Base-by-base conservation (phyloP, 1,139 yeast genomes). In the Diutina sp. region DNA sequence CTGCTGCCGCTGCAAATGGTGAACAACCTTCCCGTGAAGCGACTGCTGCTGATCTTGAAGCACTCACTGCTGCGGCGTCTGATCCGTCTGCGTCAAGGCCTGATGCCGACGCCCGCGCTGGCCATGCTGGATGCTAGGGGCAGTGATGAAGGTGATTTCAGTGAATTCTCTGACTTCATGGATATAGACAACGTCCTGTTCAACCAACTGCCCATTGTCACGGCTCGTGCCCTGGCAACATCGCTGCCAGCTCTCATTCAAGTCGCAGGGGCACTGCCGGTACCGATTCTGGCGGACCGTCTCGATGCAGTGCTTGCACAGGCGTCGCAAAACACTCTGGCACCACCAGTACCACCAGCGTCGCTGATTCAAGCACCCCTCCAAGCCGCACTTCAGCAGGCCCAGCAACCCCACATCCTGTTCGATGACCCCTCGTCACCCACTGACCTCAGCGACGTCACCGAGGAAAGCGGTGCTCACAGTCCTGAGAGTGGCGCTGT, bases 1-100 rank as follows among this genome's bases (percentile, higher is more conserved):
- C 66, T 66, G 6, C 61, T 64, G 58, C 58, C 61, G 18, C 59
- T 9, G 56, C 51, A 32, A 55, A 60, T 6, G 65, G 65, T 3
- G 71, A 74, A 61, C 71, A 74, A 6, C 74, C 79, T 50, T 73
- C 84, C 30, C 21, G 51, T 47, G 38, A 47, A 47, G 51, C 51
- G 51, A 14, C 51, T 47, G 51, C 51, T 47, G 51, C 51, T 47
- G 55, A 83, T 83, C 52, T 70, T 83, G 64, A 80, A 82, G 63
- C 53, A 50, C 44, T 38, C 32, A 44, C 16, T 21, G 32, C 53
- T 50, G 53, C 53, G 53, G n/a, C 21, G 28, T 18, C 30, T 28
- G 30, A 16, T 47, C 7, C 51, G 51, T 7, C 51, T 47, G 51
- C 38, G 38, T 38, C 29, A 12, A 14, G 50, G 50, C 11, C 28